These are phyloP conservation scores for Suaeda aralocaspica DNA, from an alignment of 148 eudicot genomes.

Conservation along the genomic window DNA sequence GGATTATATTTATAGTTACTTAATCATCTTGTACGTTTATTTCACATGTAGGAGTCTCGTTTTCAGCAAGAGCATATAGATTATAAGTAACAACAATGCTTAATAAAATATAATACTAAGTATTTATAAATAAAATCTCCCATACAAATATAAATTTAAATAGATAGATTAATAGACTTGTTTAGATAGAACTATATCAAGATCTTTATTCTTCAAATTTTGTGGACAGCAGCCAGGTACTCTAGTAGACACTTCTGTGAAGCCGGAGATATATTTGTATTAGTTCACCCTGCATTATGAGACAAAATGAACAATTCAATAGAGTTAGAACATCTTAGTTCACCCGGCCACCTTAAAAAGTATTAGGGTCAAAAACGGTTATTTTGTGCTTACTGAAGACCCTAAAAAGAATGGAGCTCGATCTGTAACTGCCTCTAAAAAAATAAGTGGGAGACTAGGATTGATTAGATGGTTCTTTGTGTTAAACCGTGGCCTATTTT, in stretches of 20 bases:
- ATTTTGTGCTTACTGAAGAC: too few relatives aligned
- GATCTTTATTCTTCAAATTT: conserved; percentile 5
- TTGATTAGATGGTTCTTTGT: too few relatives aligned
- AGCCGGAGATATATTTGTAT: not conserved
- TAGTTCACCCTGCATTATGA: conserved; percentile 22
- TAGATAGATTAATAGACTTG: not conserved
- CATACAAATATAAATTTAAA: not conserved
- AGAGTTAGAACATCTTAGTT: too few relatives aligned
- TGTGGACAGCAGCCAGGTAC: not conserved
- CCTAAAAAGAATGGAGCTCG: too few relatives aligned
- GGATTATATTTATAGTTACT: too few relatives aligned
- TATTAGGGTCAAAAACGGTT: too few relatives aligned
- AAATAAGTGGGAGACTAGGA: too few relatives aligned
- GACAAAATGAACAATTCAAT: not conserved
- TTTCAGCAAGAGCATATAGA: not conserved
- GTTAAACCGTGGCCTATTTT: too few relatives aligned
- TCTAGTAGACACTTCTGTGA: not conserved
- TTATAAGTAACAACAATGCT: too few relatives aligned
- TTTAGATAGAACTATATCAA: not conserved
- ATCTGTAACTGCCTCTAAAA: too few relatives aligned
- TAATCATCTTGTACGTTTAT: not conserved
- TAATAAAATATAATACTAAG: not conserved
- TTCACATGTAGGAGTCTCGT: not conserved
- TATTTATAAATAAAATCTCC: not conserved
- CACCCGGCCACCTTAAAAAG: too few relatives aligned